Evolutionary conservation across 495 filamentous ascomycete genomes (phyloP), one percentile per base, ranked within the genome.

Genomic region (Penicillium cosmopolitanum): DNA sequence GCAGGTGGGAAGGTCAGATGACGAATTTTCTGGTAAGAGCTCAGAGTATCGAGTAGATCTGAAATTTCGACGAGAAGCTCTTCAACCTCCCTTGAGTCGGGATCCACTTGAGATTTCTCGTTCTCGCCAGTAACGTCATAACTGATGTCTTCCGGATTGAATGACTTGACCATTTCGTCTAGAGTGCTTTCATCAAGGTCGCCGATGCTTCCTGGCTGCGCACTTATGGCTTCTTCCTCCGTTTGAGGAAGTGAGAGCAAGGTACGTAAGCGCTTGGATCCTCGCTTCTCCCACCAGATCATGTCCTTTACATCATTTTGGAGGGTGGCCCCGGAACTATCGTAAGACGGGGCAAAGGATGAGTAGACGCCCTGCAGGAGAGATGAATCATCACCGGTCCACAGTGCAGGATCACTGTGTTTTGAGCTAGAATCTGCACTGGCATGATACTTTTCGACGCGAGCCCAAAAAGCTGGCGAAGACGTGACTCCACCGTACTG

Each of bases 251-350:
- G 58, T 1, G 79, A 80, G 28, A 84, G 76, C 25, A 83, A 74
- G 12, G 83, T 76, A 23, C 82, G 64, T 62, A 85, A 82, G 25
- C 77, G 79, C 57, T 83, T 84, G 58, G 85, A 80, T 25, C 93
- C 93, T 40, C 86, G 73, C 59, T 86, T 85, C 56, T 86, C 84
- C 93, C 93, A 97, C 93, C 93, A 97, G n/a, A 96, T 76, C 43
- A 85, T 77, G 55, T 88, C 85, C 55, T 91, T 87, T 25, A 84
- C 77, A 58, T 89, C 87, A 12, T 81, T 82, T 36, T 93, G 85
- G 9, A 93, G 74, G 55, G 96, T 80, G 3, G 93, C 85, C 5
- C 80, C 84, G 4, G 89, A 84, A 68, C 95, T 90, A 66, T 97
- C 93, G 56, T 85, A 86, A 51, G 83, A 86, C 5, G 93, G 93